Evolutionary conservation across 441 rosid genomes (phyloP).

Genomic region (Eruca vesicaria): DNA sequence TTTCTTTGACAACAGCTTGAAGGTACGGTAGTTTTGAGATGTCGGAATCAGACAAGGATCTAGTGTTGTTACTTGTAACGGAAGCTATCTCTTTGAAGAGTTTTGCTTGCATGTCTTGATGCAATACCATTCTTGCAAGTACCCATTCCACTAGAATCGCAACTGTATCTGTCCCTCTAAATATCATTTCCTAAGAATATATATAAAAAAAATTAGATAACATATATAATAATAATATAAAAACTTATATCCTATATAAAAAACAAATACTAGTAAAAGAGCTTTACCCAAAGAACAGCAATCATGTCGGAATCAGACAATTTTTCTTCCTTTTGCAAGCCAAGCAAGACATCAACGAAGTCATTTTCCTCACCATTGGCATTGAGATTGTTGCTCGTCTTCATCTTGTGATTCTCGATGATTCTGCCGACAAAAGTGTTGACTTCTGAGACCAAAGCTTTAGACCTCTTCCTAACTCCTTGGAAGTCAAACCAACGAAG

Average conservation of each 20-base stretch:
- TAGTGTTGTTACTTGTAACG: too few species aligned
- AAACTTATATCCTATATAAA: background rate
- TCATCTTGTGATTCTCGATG: constrained; percentile 52
- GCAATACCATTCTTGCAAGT: constrained; percentile 70
- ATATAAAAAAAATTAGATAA: background rate
- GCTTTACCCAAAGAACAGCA: constrained; percentile 81
- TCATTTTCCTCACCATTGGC: constrained; percentile 29
- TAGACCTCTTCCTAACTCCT: constrained; percentile 68
- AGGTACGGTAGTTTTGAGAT: too few species aligned
- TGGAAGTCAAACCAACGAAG: too few species aligned
- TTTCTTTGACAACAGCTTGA: too few species aligned
- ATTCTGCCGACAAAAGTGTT: constrained; percentile 55
- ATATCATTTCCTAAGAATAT: constrained; percentile 66
- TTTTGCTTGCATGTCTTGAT: too few species aligned
- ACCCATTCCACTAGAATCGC: too few species aligned
- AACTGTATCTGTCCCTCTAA: constrained; percentile 91
- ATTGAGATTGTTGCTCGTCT: constrained; percentile 6
- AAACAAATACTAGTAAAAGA: background rate
- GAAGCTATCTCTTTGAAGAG: too few species aligned
- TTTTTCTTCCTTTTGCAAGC: constrained; percentile 55
- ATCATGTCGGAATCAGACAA: constrained; percentile 51
- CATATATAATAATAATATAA: background rate
- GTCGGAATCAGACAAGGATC: constrained; percentile 45
- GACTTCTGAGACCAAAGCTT: constrained; percentile 49
- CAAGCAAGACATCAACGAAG: too few species aligned